Base-by-base conservation (phyloP, 208 protist genomes). In the Strigomonas culicis region DNA sequence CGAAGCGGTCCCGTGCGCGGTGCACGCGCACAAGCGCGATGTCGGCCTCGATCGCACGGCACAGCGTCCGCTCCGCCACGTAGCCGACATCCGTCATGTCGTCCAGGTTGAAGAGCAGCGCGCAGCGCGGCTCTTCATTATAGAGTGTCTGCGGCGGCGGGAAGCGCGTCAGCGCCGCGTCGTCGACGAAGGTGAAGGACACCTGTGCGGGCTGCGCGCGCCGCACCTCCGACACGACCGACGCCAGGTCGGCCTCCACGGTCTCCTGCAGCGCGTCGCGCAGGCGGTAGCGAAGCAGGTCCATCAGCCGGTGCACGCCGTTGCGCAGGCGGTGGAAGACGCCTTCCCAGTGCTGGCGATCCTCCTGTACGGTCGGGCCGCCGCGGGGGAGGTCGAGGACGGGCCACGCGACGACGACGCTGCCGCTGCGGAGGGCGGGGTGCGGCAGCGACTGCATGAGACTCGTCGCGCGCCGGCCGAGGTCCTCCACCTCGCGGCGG, bases 1-100 rank as follows among this genome's bases (percentile, higher is more conserved):
- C 43, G 59, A 90, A 91, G 30, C 51, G 53, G 68, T 90, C 85
- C 25, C 88, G 76, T 8, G 71, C 60, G 61, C 79, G 74, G 66
- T 88, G 83, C 6, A 94, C 77, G 13, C 76, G 74, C 27, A 91
- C 77, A 4, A 89, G 68, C 13, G 74, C 74, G 28, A 84, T 82
- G 59, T 94, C 84, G 0, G 66, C 66, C n/a, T 68, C 52, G 44
- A 90, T 67, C 2, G 59, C 63, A 4, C 64, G 78, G 25, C 79
- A 73, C 11, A 90, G n/a, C 6, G 79, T 78, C n/a, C 51, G 53
- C 43, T 65, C 34, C 19, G 84, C 69, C 19, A 66, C 68, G 43
- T 70, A 69, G 24, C 53, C 36, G 17, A 83, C 72, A 61, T 83
- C 78, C 21, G 71, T 71, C 55, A 85, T 70, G 28, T 52, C 58